Conservation (phyloP, 345 rosid species). For the Eucalyptus leucophloia region DNA sequence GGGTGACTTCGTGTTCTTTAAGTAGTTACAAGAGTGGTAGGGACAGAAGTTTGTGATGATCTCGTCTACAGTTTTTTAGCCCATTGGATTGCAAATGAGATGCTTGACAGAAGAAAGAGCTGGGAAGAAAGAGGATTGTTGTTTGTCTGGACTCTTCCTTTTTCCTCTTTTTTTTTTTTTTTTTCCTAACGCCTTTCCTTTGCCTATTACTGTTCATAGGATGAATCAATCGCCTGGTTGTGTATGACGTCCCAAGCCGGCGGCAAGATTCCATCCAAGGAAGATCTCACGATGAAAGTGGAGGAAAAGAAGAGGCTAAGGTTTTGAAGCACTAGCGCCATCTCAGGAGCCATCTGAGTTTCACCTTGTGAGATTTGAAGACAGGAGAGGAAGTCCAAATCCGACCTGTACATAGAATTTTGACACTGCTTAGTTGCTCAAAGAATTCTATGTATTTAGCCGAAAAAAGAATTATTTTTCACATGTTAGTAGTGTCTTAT, state of each 20-base stretch:
- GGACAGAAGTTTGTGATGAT: background rate
- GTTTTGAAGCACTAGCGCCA: background rate
- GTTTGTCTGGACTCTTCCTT: background rate
- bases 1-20: background rate
- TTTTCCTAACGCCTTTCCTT: background rate
- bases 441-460: background rate
- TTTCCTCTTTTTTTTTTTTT: background rate
- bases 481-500: background rate
- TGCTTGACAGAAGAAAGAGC: background rate
- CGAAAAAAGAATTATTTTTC: background rate
- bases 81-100: background rate
- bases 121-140: background rate
- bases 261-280: conserved; percentile 29
- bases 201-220: conserved; percentile 18
- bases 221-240: conserved; percentile 77
- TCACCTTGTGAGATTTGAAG: background rate
- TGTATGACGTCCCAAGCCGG: conserved; percentile 7
- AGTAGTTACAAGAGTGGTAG: background rate
- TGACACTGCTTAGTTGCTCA: background rate
- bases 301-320: conserved; percentile 50
- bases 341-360: background rate
- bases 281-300: conserved; percentile 41
- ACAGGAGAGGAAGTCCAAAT: background rate
- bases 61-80: background rate
- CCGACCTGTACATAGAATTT: background rate